Evolutionary conservation across 768 basidiomycete genomes (phyloP), one percentile per base, ranked within the genome.

Genomic region (Kwoniella europaea): DNA sequence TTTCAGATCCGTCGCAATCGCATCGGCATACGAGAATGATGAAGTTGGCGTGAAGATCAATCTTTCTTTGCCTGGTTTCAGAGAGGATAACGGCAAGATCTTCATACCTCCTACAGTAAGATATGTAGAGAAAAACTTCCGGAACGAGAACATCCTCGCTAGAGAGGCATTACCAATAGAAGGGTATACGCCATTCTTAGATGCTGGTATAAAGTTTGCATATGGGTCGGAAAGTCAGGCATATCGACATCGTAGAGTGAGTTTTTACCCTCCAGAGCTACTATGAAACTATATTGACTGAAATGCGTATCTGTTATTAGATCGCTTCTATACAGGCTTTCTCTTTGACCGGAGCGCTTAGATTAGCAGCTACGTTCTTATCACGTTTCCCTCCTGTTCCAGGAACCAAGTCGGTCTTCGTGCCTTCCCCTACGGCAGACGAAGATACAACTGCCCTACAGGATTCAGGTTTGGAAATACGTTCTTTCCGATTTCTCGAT

Each of bases 191-290:
- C 71, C 70, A 4, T 83, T 83, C 71, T 62, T 83, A 18, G 75
- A 79, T 44, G 63, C 54, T 18, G 79, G 76, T 4, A 59, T 75
- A 3, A 72, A 71, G 57, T 75, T 83, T 55, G 77, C 81, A 7
- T 83, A 80, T 71, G 82, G 82, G 0, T 72, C 35, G 10, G 78
- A 83, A 7, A 76, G 74, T 44, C 65, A 71, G 50, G 71, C 75
- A n/a, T 81, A 76, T 61, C 69, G 72, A 44, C 71, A 81, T 58
- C 57, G 64, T 15, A 52, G 72, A 58, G 81, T 79, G 54, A 72
- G 82, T 71, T 55, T 15, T 91, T 93, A 79, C 3, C 22, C 12
- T 44, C 50, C 24, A 27, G 27, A 27, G 27, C 27, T 1, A 27
- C 27, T 27, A 27, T 27, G 27, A 27, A 2, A 27, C 27, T 2